Evolutionary conservation across 2,329 filamentous ascomycete species (phyloP), one percentile per base, ranked within the genome.

Genomic region (Chaetomiaceae sp.): DNA sequence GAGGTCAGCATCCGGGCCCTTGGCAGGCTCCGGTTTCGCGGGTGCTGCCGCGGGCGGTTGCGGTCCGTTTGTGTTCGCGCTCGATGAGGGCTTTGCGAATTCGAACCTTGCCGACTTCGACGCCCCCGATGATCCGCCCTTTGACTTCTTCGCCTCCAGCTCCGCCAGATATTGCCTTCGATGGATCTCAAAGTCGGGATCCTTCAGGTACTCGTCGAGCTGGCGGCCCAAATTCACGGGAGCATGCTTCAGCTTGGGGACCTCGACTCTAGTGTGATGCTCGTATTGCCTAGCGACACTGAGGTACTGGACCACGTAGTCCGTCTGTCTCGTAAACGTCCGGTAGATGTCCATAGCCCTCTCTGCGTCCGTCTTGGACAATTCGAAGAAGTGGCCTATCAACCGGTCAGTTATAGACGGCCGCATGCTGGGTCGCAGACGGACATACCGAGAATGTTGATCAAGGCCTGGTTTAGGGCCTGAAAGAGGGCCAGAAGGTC

Each of bases 231-330:
- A 73, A 66, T 94, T 95, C 1, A 95, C 91, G 1, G 94, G 95
- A 5, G 94, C 94, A 68, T 99, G 94, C 73, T 96, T 97, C 61
- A 99, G 79, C 73, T 96, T 96, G 9, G 94, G 94, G 7, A 99
- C 95, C 65, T 96, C 90, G 34, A 99, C 81, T 56, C 92, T 80
- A 5, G 94, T 99, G 58, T 91, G 89, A 66, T 91, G 86, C 71
- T 97, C 90, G 67, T 92, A 94, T 66, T 94, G 87, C 57, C 92
- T 83, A 40, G 94, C 94, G 38, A 92, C 79, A 62, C 86, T 85
- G 41, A 99, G 80, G 65, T 92, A 99, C 63, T 90, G 85, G 14
- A 99, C 92, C 1, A 97, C 92, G 59, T 86, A 83, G 62, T 97
- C 91, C 6, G 94, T 99, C 69, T 96, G 91, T 64, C 83, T 87